These are phyloP conservation scores for Blastobotrys niveus DNA, from an alignment of 1,139 yeast genomes.

Conservation along the genomic window DNA sequence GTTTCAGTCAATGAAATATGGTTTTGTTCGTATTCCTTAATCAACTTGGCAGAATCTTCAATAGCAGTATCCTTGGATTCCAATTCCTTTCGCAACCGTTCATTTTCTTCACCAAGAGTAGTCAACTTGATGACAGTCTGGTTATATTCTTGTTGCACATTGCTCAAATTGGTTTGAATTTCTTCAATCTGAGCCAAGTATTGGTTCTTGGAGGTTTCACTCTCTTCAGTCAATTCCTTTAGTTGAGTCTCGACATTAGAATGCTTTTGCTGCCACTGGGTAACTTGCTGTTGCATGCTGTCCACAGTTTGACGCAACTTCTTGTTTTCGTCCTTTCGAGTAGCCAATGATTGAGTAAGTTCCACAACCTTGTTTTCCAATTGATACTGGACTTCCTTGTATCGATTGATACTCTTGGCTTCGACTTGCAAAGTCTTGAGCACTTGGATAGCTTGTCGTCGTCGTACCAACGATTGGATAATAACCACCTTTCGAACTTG, in stretches of 20 bases:
- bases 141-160: slow-evolving; percentile 49
- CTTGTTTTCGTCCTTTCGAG: slow-evolving; percentile 76
- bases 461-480: slow-evolving; percentile 74
- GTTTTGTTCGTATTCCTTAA: slow-evolving; percentile 30
- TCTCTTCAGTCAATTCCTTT: slow-evolving; percentile 42
- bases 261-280: slow-evolving; percentile 33
- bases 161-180: slow-evolving; percentile 42
- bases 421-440: slow-evolving; percentile 64
- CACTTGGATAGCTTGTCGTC: slow-evolving; percentile 64
- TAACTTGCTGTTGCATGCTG: slow-evolving; percentile 38
- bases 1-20: slow-evolving; percentile 48
- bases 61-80: slow-evolving; percentile 55
- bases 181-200: slow-evolving; percentile 51
- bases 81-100: slow-evolving; percentile 53
- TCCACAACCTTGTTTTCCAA: slow-evolving; percentile 95
- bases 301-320: slow-evolving; percentile 59
- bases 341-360: slow-evolving; percentile 75
- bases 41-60: slow-evolving; percentile 26
- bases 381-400: slow-evolving; percentile 86
- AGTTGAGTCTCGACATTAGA: slow-evolving; percentile 28
- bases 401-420: slow-evolving; percentile 84
- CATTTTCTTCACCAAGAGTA: slow-evolving; percentile 59
- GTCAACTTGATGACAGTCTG: slow-evolving; percentile 59
- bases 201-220: slow-evolving; percentile 50
- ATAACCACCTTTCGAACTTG: slow-evolving; percentile 52